Evolutionary conservation across 202 grass and related monocot genomes (phyloP), one percentile per base, ranked within the genome.

Genomic region (Carex arenaria): DNA sequence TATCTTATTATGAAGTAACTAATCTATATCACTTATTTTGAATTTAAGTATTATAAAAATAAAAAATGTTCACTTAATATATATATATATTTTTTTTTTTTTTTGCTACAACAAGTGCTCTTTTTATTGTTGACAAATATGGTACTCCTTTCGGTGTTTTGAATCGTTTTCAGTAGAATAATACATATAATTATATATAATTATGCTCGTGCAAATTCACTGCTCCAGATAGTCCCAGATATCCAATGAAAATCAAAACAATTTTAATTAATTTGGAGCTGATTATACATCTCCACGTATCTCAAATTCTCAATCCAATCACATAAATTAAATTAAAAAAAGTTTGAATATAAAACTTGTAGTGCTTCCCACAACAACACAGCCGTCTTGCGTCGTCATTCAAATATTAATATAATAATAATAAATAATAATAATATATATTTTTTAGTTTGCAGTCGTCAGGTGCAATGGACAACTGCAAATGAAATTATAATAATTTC

Each of bases 261-360:
- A 47, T 26, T 80, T 23, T 81, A 45, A 81, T 14, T 15, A 65
- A 43, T 45, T 81, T 36, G 59, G 36, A 51, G 32, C 30, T 15
- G 52, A 79, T 79, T 13, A 79, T 79, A 79, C 57, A 22, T 40
- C 19, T 59, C 76, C 51, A 79, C 13, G 28, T 79, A 79, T 80
- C 28, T 43, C 17, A 7, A 64, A 64, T 36, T 80, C 52, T 43
- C 4, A 13, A 64, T 80, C 59, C 57, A 65, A 81, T 64, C 31
- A 40, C 13, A 3, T 7, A 3, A 8, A 45, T 7, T 80, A 3
- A 11, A 59, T 9, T 68, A 7, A 42, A 72, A 9, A 14, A 10
- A 23, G 11, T 49, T 67, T 32, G 63, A 49, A 51, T 26, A 13
- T 42, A 43, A 26, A 45, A 59, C 0, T 72, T 42, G 36, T 62